A percentile compares a stretch with the other conserved stretches of the same genome.
Evolutionary conservation across 805 yeast genomes (phyloP).

Genomic region (Yarrowia divulgata): DNA sequence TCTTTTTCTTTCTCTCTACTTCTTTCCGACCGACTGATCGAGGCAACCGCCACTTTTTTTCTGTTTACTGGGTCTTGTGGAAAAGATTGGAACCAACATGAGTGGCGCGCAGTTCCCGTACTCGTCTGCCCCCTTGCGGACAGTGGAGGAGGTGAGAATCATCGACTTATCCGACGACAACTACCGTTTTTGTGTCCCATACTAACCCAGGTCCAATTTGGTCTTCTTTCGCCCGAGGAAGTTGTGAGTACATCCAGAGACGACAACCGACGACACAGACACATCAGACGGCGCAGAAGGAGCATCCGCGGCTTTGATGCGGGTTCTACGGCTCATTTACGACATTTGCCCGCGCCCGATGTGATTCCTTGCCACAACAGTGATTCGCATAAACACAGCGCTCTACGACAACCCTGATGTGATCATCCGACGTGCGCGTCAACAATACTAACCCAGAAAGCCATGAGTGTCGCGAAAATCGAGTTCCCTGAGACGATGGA

Average conservation of each 20-base stretch:
- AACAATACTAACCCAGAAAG: slow-evolving; percentile 59
- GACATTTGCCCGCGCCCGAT: background rate
- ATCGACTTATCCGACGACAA: slow-evolving; percentile 14
- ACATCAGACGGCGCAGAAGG: background rate
- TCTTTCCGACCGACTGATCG: slow-evolving; percentile 27
- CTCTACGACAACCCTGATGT: background rate
- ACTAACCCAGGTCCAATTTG: slow-evolving; percentile 79
- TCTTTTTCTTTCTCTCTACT: too few relatives aligned
- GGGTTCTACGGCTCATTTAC: background rate
- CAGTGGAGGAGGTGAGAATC: slow-evolving; percentile 81
- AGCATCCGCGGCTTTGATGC: too few relatives aligned
- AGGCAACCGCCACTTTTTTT: slow-evolving; percentile 20
- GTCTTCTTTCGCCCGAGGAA: slow-evolving; percentile 97
- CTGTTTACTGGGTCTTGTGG: slow-evolving; percentile 18
- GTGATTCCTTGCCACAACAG: background rate
- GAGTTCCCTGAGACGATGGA: slow-evolving; percentile 99
- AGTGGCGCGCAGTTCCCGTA: slow-evolving; percentile 72
- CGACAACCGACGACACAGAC: background rate
- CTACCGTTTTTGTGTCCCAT: background rate
- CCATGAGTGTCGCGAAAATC: slow-evolving; percentile 96
- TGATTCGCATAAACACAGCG: background rate
- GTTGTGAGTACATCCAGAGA: slow-evolving; percentile 54
- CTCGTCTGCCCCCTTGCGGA: slow-evolving; percentile 97
- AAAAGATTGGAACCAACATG: slow-evolving; percentile 45
- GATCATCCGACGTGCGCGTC: background rate